These are phyloP conservation scores for Marasmius fiardii DNA, from an alignment of 1,284 basidiomycete species.

Conservation along the genomic window DNA sequence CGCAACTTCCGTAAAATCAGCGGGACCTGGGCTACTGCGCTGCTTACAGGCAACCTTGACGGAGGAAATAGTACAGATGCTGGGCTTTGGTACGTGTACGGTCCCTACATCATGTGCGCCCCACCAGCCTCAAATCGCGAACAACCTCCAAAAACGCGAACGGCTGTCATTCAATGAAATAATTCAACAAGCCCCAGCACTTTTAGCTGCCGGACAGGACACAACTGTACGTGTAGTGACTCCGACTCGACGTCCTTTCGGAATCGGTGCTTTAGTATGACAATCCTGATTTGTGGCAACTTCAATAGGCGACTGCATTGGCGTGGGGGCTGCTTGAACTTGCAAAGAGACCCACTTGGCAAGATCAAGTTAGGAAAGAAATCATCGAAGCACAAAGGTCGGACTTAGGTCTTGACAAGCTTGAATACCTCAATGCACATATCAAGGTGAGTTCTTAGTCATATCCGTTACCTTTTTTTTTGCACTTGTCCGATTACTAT, in stretches of 20 bases:
- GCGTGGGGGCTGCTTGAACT: constrained; percentile 5
- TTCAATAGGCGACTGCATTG: not conserved
- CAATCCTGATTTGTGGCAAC: not conserved
- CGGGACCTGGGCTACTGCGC: too few relatives aligned
- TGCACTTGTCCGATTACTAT: not conserved
- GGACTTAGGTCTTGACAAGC: not conserved
- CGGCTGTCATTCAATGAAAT: not conserved
- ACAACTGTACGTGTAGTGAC: too few relatives aligned
- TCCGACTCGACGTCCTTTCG: too few relatives aligned
- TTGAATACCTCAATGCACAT: constrained; percentile 6
- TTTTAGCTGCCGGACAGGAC: not conserved
- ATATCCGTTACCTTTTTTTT: not conserved
- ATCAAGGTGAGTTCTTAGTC: constrained; percentile 6
- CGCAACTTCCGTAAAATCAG: too few relatives aligned
- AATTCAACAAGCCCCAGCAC: not conserved
- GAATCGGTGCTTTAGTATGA: not conserved
- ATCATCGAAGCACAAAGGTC: not conserved
- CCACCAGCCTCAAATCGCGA: too few relatives aligned
- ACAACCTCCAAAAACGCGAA: not conserved
- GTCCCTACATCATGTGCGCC: too few relatives aligned
- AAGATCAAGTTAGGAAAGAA: constrained; percentile 5
- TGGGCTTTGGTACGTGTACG: too few relatives aligned
- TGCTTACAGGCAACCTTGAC: too few relatives aligned
- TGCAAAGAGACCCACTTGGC: not conserved
- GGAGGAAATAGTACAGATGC: too few relatives aligned